phyloP scores from a whole-genome alignment of 805 yeast species.

The Maudiozyma bulderi region DNA sequence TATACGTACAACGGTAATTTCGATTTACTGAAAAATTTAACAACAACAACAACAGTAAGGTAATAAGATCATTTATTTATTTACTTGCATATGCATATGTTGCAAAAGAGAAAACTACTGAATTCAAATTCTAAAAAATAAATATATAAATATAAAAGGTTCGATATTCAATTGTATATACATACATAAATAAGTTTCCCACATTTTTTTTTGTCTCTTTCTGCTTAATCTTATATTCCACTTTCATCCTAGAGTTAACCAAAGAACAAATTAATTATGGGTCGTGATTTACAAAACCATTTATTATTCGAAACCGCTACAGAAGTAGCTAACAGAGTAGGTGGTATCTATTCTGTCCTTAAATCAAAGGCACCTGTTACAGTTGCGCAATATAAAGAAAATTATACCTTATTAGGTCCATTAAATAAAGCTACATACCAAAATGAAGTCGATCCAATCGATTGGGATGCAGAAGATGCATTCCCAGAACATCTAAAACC shows the following conservation, averaged over 20 bases:
- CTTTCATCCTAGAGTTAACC: neutral
- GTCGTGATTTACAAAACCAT: conserved; percentile 81
- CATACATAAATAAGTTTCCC: no score
- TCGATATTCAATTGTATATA: no score
- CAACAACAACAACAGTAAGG: no score
- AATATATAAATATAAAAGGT: no score
- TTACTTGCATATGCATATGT: no score
- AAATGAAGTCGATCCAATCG: conserved; percentile 69
- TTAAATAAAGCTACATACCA: conserved; percentile 63
- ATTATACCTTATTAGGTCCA: conserved; percentile 84
- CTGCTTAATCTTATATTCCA: no score
- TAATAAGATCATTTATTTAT: no score
- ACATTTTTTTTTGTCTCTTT: no score
- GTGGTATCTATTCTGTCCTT: conserved; percentile 93
- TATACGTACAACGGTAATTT: no score
- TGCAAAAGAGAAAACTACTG: no score
- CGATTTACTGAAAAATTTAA: no score
- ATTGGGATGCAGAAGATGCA: conserved; percentile 39
- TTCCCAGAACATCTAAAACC: conserved; percentile 23
- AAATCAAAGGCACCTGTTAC: conserved; percentile 96
- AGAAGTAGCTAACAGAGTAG: conserved; percentile 95
- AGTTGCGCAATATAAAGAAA: conserved; percentile 80
- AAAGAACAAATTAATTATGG: conserved; percentile 32
- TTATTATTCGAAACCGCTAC: conserved; percentile 90
- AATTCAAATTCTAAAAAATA: no score